These are phyloP conservation scores for Lodderomyces theae DNA, from an alignment of 1,139 yeast species.

Conservation along the genomic window DNA sequence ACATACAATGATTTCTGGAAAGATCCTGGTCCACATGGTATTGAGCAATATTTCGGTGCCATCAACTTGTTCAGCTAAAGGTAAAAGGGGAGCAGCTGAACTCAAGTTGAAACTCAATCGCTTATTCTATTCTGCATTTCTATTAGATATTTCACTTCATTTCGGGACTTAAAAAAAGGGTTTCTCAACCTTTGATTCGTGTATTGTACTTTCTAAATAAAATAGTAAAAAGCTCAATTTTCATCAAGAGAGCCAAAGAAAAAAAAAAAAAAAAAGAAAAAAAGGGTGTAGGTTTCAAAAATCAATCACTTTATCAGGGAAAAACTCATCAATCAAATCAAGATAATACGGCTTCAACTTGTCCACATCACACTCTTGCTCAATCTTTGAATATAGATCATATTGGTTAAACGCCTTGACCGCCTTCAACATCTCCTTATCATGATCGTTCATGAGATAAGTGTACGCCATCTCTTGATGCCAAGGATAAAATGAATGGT, in stretches of 20 bases:
- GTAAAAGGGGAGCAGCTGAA: neutral
- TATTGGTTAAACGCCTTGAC: slow-evolving; percentile 67
- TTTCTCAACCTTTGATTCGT: too few relatives aligned
- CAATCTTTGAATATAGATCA: slow-evolving; percentile 65
- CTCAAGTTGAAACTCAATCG: neutral
- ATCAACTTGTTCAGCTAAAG: slow-evolving; percentile 38
- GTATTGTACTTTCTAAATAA: too few relatives aligned
- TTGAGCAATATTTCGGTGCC: slow-evolving; percentile 85
- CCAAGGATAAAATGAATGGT: slow-evolving; percentile 77
- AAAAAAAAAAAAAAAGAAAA: too few relatives aligned
- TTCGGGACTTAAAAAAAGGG: neutral
- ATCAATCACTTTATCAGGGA: slow-evolving; percentile 56
- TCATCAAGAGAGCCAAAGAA: too few relatives aligned
- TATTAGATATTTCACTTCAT: neutral
- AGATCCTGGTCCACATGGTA: slow-evolving; percentile 75
- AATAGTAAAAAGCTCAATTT: too few relatives aligned
- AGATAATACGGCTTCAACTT: slow-evolving; percentile 55
- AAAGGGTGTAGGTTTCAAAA: slow-evolving; percentile 31
- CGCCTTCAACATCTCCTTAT: slow-evolving; percentile 58
- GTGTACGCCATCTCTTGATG: slow-evolving; percentile 68
- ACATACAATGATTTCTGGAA: slow-evolving; percentile 86
- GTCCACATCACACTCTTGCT: slow-evolving; percentile 45
- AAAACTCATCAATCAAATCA: slow-evolving; percentile 65
- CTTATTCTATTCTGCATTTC: neutral
- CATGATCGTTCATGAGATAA: slow-evolving; percentile 65